phyloP scores from a whole-genome alignment of 2,329 filamentous ascomycete species.

The Pochonia chlamydosporia region DNA sequence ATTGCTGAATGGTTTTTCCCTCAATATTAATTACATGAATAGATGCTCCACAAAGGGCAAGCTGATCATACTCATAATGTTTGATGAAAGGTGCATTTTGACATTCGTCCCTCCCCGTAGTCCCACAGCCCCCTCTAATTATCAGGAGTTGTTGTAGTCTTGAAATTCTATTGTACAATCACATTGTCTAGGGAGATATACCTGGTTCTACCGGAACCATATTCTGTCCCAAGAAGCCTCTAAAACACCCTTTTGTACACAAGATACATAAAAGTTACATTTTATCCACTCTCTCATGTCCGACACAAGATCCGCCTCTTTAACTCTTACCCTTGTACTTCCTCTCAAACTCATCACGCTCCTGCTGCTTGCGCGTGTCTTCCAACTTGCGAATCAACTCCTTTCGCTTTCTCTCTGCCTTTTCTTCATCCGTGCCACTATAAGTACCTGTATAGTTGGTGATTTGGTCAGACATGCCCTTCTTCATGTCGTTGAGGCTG shows the following conservation, averaged over 20 bases:
- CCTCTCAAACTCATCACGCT: constrained; percentile 32
- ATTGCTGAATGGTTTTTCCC: background rate
- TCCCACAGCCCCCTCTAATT: background rate
- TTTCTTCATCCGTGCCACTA: constrained; percentile 24
- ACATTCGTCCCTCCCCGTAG: background rate
- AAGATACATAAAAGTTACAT: background rate
- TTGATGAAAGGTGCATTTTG: too few relatives aligned
- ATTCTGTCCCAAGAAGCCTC: background rate
- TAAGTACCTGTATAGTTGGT: constrained; percentile 29
- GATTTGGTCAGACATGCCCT: constrained; percentile 28
- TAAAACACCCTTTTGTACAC: constrained; percentile 5
- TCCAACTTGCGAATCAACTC: constrained; percentile 30
- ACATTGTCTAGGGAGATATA: constrained; percentile 1
- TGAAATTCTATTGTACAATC: constrained; percentile 13
- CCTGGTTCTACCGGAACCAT: background rate
- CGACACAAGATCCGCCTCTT: background rate
- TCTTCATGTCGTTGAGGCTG: constrained; percentile 30
- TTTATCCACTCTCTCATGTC: background rate
- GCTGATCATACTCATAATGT: too few relatives aligned
- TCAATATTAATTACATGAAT: background rate
- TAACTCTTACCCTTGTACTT: constrained; percentile 31
- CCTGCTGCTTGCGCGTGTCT: constrained; percentile 27
- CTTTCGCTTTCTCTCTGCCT: constrained; percentile 28
- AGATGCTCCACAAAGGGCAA: background rate
- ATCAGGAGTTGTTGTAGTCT: background rate